Base-by-base conservation (phyloP, 768 basidiomycete genomes). In the Lentinula guzmanii region DNA sequence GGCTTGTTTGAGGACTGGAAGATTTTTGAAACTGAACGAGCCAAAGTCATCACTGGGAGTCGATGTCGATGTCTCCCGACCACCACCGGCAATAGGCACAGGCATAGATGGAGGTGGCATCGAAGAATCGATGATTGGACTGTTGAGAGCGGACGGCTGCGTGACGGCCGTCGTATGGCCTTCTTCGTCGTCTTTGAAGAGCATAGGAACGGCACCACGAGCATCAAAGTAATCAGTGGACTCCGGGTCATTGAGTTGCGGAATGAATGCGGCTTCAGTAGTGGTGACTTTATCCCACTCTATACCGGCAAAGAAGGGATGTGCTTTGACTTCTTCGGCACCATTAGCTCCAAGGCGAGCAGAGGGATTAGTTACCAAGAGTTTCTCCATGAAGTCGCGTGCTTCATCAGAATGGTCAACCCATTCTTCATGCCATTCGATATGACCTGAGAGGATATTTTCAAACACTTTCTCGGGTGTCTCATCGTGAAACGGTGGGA, bases 141-240 rank as follows among this genome's bases (percentile, higher is more conserved):
- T 79, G 61, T 89, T 88, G 55, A 77, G 65, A 16, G 70, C 70
- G 16, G 76, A 72, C 62, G 80, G 78, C 33, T 77, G 79, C n/a
- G 85, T 75, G 56, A 86, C 71, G 31, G 59, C 59, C 15, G 39
- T 31, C 9, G 34, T 45, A 57, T 84, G 75, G 65, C 84, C 69
- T 46, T 80, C 78, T 54, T 94, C 93, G 52, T 95, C 93, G 62
- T 98, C 96, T 52, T 93, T 89, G 82, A 98, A 97, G 39, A 92
- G 76, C 69, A 94, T 91, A 34, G 89, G 85, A 48, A 91, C 85
- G 15, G 96, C 96, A 3, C 97, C 97, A 48, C 97, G 87, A 63
- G 95, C 85, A 75, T 99, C 97, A 68, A 99, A 99, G 76, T 99
- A 99, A 72, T 99, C 97, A n/a, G 97, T 99, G 21, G 94, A 96